These are phyloP conservation scores for Aristolochia fimbriata DNA, from an alignment of 164 flowering plant genomes.

Conservation along the genomic window DNA sequence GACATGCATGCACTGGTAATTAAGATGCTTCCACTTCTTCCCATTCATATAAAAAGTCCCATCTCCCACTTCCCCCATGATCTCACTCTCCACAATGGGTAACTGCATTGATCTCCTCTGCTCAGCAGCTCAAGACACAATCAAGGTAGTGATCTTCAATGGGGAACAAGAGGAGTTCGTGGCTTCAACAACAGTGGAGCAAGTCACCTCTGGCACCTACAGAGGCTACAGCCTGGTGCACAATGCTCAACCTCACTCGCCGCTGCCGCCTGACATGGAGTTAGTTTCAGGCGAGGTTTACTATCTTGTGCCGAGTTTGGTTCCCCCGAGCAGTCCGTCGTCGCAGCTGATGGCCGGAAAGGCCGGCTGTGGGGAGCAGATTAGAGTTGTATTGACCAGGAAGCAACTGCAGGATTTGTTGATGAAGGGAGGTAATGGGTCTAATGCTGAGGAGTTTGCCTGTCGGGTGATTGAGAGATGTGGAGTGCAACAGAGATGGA, in stretches of 20 bases:
- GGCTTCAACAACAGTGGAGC: slow-evolving; percentile 20
- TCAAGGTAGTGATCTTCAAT: slow-evolving; percentile 9
- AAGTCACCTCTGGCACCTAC: slow-evolving; percentile 21
- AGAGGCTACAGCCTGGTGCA: slow-evolving; percentile 16
- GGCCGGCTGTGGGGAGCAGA: slow-evolving; percentile 2
- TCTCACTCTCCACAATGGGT: slow-evolving; percentile 23
- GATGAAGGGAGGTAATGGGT: slow-evolving; percentile 9
- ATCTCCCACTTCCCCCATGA: no score
- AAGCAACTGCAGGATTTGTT: slow-evolving; percentile 33
- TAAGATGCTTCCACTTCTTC: no score
- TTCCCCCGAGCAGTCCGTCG: slow-evolving; percentile 3
- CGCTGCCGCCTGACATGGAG: neutral
- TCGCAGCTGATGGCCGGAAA: slow-evolving; percentile 4
- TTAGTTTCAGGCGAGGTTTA: slow-evolving; percentile 19
- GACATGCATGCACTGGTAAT: no score
- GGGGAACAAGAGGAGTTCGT: slow-evolving; percentile 26
- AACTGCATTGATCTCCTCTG: slow-evolving; percentile 24
- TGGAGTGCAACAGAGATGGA: no score
- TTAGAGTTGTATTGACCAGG: slow-evolving; percentile 36
- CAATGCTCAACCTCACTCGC: slow-evolving; percentile 13
- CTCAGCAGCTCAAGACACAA: neutral
- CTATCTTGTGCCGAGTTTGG: no score
- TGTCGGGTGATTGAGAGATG: neutral
- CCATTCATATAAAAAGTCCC: no score
- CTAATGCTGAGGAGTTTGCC: slow-evolving; percentile 3